These are phyloP conservation scores for Emericellopsis cladophorae DNA, from an alignment of 2,329 filamentous ascomycete species.

Conservation along the genomic window DNA sequence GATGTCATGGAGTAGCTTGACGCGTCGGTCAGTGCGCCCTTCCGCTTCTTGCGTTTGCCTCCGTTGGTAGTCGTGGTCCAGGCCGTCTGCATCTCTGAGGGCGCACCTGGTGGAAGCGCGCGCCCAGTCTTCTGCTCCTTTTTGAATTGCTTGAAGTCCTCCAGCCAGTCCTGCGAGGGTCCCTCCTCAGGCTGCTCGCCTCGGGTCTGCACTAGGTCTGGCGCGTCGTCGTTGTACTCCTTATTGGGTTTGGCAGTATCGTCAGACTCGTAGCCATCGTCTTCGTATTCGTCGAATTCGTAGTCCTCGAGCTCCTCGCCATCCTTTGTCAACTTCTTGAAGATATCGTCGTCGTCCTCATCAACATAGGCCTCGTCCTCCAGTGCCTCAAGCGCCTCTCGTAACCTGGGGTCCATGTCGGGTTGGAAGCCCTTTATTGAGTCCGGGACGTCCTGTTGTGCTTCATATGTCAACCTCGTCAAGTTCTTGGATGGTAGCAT, in stretches of 20 bases:
- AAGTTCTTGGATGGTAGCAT: conserved; percentile 72
- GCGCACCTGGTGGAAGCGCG: conserved; percentile 23
- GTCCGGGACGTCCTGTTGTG: conserved; percentile 87
- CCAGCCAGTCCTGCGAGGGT: conserved; percentile 72
- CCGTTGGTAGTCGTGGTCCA: conserved; percentile 68
- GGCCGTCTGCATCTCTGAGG: conserved; percentile 51
- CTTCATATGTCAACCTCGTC: conserved; percentile 68
- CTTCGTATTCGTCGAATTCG: conserved; percentile 65
- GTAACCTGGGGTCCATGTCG: conserved; percentile 88
- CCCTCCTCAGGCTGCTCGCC: conserved; percentile 43
- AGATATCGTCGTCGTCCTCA: conserved; percentile 73
- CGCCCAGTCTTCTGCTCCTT: conserved; percentile 51
- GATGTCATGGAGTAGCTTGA: conserved; percentile 89
- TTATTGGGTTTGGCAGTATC: conserved; percentile 68
- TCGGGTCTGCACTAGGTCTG: conserved; percentile 35
- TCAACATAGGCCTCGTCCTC: conserved; percentile 94
- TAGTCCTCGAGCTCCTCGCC: conserved; percentile 62
- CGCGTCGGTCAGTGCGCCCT: conserved; percentile 79
- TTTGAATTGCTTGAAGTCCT: conserved; percentile 91
- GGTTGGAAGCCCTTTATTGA: conserved; percentile 88
- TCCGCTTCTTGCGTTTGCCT: conserved; percentile 83
- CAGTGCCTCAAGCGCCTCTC: conserved; percentile 84
- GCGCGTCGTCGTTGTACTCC: conserved; percentile 37
- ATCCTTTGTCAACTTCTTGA: conserved; percentile 58
- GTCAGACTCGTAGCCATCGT: conserved; percentile 91